These are phyloP conservation scores for Rubus idaeus DNA, from an alignment of 306 rosid species.

Conservation along the genomic window DNA sequence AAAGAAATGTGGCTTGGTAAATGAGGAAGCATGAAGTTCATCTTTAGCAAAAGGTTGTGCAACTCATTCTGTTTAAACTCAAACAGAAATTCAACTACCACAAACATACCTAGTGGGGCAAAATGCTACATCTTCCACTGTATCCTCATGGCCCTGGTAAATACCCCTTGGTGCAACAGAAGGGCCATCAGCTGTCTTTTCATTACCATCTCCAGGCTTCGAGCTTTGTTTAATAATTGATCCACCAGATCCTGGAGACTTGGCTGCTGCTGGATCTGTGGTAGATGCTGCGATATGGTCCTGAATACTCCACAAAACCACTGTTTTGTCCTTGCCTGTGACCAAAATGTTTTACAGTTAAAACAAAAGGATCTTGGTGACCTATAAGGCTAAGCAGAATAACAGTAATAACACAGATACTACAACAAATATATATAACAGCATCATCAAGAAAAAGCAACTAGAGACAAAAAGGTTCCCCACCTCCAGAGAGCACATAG, in stretches of 20 bases:
- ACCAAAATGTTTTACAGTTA: conserved; percentile 5
- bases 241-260: conserved; percentile 63
- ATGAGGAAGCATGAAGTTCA: background rate
- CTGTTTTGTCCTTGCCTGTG: conserved; percentile 93
- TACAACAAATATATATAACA: background rate
- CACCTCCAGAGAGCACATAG: conserved; percentile 97
- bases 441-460: background rate
- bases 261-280: conserved; percentile 48
- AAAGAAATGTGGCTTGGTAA: background rate
- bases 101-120: conserved; percentile 86
- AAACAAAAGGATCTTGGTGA: background rate
- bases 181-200: conserved; percentile 73
- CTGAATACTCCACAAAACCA: conserved; percentile 97
- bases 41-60: background rate
- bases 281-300: conserved; percentile 83
- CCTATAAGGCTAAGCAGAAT: background rate
- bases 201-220: conserved; percentile 70
- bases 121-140: conserved; percentile 98
- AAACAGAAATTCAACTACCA: conserved; percentile 1
- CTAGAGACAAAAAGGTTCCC: background rate
- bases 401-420: background rate
- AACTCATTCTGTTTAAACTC: background rate
- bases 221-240: conserved; percentile 47
- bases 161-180: conserved; percentile 92
- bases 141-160: conserved; percentile 88